Base-by-base conservation (phyloP, 495 filamentous ascomycete genomes). In the Penicillium argentinense region DNA sequence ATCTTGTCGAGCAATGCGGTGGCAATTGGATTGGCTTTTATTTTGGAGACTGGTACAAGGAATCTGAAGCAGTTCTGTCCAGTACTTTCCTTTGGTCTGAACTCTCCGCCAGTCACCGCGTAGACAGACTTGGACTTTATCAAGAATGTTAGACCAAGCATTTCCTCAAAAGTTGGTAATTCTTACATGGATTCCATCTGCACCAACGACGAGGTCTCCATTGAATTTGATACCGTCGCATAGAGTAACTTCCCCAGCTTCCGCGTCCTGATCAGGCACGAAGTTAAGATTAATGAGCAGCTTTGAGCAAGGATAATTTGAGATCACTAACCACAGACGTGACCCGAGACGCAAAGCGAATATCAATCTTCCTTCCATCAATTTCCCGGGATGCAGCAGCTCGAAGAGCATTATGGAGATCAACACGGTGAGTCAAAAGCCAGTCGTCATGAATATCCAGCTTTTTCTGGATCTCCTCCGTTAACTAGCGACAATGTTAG, bases 161-260 rank as follows among this genome's bases (percentile, higher is more conserved):
- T n/a, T n/a, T n/a, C n/a, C n/a, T n/a, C n/a, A n/a, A n/a, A n/a
- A n/a, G n/a, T n/a, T 21, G 9, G 26, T 2, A 23, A 9, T 5
- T 21, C 46, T 52, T 52, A 59, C 59, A 29, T 81, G 74, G 33
- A 78, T 49, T 0, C 79, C 79, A 57, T 78, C 76, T 5, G 76
- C 76, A 13, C 64, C 64, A n/a, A 82, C 47, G 33, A 79, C 60
- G 5, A 82, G 39, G 47, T 80, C 76, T 9, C 51, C 70, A 11
- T n/a, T 29, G 25, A 45, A 58, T 34, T 51, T 49, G 32, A 29
- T 29, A 60, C 56, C 46, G 54, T 62, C 55, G 5, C 56, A 45
- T 1, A 77, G 52, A 2, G 51, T 54, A 5, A 78, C 59, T 3
- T 52, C 57, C 2, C 72, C 73, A 3, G 45, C 53, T 32, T 76